phyloP scores from a whole-genome alignment of 768 basidiomycete genomes.

The Pisolithus microcarpus region DNA sequence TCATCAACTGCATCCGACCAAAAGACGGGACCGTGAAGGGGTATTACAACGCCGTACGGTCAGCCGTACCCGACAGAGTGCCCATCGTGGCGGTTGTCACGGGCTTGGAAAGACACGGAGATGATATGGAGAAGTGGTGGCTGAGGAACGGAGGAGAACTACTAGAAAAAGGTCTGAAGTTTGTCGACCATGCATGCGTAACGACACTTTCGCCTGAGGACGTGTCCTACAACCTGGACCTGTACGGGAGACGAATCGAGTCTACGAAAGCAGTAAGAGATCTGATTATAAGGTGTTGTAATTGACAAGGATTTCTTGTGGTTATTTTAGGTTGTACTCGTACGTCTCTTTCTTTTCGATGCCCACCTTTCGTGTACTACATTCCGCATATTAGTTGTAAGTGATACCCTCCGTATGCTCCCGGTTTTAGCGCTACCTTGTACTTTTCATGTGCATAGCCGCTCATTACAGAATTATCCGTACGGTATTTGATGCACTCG shows the following conservation, averaged over 20 bases:
- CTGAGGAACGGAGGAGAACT: conserved; percentile 31
- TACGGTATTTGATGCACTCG: neutral
- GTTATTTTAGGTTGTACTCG: neutral
- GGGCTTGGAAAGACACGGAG: conserved; percentile 28
- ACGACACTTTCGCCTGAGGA: conserved; percentile 15
- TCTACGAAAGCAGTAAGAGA: neutral
- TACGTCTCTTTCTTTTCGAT: neutral
- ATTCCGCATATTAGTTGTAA: neutral
- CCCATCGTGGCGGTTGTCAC: conserved; percentile 35
- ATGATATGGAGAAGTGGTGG: conserved; percentile 30
- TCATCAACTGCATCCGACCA: conserved; percentile 23
- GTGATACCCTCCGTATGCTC: conserved; percentile 1
- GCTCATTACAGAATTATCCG: neutral
- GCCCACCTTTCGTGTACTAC: neutral
- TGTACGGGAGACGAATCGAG: neutral
- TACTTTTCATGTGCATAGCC: neutral
- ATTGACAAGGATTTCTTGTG: neutral
- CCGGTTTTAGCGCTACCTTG: neutral
- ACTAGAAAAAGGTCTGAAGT: conserved; percentile 26
- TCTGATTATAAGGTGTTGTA: neutral
- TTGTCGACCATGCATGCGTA: conserved; percentile 32
- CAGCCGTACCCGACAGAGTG: conserved; percentile 25
- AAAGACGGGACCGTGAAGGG: conserved; percentile 24
- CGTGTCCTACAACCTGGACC: neutral
- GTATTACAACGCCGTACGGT: conserved; percentile 20